Percentiles rank a stretch among this genome's conserved stretches.
Evolutionary conservation across 2,329 filamentous ascomycete genomes (phyloP).

Genomic region (Xylariaceae sp.): DNA sequence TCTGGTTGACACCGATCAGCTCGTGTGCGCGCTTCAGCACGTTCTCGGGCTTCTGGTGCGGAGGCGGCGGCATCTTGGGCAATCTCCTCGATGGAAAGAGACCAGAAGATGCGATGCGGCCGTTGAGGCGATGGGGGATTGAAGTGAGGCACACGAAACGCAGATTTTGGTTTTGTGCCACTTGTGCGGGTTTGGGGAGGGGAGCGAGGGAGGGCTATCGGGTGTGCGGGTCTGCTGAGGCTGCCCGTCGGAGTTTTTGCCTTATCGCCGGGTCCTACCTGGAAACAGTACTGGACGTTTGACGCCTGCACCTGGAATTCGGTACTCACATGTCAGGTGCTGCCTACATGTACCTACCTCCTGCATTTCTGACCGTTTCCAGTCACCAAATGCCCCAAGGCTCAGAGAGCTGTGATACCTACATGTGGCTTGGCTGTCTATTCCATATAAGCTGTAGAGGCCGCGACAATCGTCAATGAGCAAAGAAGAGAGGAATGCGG

Average conservation of each 20-base stretch:
- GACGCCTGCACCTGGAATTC: too few species aligned
- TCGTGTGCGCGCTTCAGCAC: conserved; percentile 97
- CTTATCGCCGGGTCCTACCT: neutral
- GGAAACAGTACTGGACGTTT: too few species aligned
- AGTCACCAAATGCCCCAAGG: too few species aligned
- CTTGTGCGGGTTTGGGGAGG: conserved; percentile 26
- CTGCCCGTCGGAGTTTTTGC: neutral
- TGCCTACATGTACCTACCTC: neutral
- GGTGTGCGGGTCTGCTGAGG: conserved; percentile 22
- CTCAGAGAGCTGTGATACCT: too few species aligned
- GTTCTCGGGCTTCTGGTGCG: conserved; percentile 98
- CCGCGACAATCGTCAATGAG: too few species aligned
- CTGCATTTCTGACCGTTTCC: too few species aligned
- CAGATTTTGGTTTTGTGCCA: conserved; percentile 32
- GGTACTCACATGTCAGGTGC: neutral
- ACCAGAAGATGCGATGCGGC: conserved; percentile 26
- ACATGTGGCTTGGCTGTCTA: too few species aligned
- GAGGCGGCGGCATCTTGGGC: conserved; percentile 75
- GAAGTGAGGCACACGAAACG: conserved; percentile 20
- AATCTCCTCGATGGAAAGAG: conserved; percentile 28
- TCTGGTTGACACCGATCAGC: conserved; percentile 95
- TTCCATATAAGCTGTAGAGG: too few species aligned
- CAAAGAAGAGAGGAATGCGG: too few species aligned
- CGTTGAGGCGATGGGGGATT: conserved; percentile 13
- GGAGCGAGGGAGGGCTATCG: conserved; percentile 25